Base-by-base conservation (phyloP, 2,329 filamentous ascomycete genomes). In the Trichoderma atroviride region DNA sequence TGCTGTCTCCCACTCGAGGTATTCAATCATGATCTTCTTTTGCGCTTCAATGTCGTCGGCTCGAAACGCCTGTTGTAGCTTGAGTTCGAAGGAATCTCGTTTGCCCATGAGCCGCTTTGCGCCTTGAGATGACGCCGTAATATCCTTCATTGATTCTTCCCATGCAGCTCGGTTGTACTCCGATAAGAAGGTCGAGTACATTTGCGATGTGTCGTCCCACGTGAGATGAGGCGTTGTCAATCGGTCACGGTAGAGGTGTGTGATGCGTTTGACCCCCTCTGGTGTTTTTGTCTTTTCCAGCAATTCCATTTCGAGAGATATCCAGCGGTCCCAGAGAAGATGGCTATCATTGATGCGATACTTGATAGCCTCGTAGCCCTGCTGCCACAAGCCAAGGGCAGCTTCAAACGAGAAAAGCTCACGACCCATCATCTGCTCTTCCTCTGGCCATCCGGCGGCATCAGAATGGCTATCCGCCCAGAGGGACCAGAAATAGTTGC, bases 1-100 rank as follows among this genome's bases (percentile, higher is more conserved):
- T 22, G 80, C 83, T 75, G 90, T 86, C 82, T 99, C 96, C 92
- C 93, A 97, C 66, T 92, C 89, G 22, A 98, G 83, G 75, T 99
- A 99, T 68, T 91, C 87, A 5, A 78, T 80, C 81, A 90, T 83
- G 55, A 80, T 78, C 24, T 78, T 73, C 74, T 83, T 84, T 69
- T 91, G 83, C 4, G 83, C 83, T 13, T 87, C 85, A 33, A 81
- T 78, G 73, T 92, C 87, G 68, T 83, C 85, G 9, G 85, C 80
- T 66, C 88, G 83, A 19, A 81, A 78, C 7, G 91, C 89, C 70
- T 85, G 83, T 65, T 84, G 84, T 27, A 96, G 81, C 71, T 87
- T 88, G 71, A 89, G 81, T 78, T 96, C 92, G 75, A 89, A 89
- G 4, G 86, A 80, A 73, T 92, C 91, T 70, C 92, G 90, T 55